These are phyloP conservation scores for Daldinia bambusicola DNA, from an alignment of 495 filamentous ascomycete species.

Conservation along the genomic window DNA sequence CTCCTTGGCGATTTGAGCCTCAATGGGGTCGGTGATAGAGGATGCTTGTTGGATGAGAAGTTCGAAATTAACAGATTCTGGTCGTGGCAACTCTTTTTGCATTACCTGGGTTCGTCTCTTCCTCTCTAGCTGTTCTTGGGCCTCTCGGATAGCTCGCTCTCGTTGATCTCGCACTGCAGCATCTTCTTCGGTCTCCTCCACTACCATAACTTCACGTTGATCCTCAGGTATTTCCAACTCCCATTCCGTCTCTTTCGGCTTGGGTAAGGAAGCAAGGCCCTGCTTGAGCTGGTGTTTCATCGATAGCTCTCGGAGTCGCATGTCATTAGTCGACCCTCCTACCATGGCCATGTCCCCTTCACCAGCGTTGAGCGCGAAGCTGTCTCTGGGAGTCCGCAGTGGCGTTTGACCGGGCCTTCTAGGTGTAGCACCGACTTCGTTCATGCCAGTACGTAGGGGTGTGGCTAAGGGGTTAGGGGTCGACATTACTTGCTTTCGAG, in stretches of 20 bases:
- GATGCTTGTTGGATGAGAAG: slow-evolving; percentile 69
- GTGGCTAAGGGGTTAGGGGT: slow-evolving; percentile 97
- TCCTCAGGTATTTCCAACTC: slow-evolving; percentile 93
- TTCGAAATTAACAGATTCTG: slow-evolving; percentile 75
- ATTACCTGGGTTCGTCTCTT: slow-evolving; percentile 88
- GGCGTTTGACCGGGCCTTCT: slow-evolving; percentile 82
- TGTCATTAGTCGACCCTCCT: slow-evolving; percentile 80
- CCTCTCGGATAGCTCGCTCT: slow-evolving; percentile 72
- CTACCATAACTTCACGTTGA: slow-evolving; percentile 67
- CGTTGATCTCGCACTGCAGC: slow-evolving; percentile 82
- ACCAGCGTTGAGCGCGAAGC: slow-evolving; percentile 81
- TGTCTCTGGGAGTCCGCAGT: slow-evolving; percentile 89
- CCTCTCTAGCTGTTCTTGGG: slow-evolving; percentile 78
- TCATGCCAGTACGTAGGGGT: slow-evolving; percentile 76
- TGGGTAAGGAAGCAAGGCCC: slow-evolving; percentile 84
- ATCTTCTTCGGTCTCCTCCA: slow-evolving; percentile 77
- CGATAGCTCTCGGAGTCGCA: slow-evolving; percentile 76
- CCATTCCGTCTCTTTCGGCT: slow-evolving; percentile 90
- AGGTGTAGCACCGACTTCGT: slow-evolving; percentile 78
- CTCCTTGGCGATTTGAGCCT: slow-evolving; percentile 75
- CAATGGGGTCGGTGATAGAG: slow-evolving; percentile 49
- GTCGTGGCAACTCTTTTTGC: slow-evolving; percentile 83
- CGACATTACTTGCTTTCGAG: slow-evolving; percentile 79
- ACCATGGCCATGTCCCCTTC: slow-evolving; percentile 72
- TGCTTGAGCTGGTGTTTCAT: slow-evolving; percentile 74